Percentiles rank a stretch among this genome's conserved stretches.
Evolutionary conservation across 768 basidiomycete species (phyloP).

Genomic region (Tricholoma terreum): DNA sequence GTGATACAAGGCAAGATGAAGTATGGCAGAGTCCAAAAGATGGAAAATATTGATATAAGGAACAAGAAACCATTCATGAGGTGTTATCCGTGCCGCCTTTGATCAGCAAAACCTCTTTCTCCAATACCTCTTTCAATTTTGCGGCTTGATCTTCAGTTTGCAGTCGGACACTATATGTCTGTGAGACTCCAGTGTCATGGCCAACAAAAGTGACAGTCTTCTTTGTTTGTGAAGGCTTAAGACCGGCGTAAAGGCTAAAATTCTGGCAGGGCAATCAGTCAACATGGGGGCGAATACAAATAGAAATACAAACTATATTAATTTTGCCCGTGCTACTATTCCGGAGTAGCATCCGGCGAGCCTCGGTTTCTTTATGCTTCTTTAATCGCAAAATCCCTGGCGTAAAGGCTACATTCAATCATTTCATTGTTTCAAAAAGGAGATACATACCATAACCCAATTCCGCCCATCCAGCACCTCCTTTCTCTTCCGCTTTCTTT

Average conservation of each 20-base stretch:
- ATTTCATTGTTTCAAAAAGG: background rate
- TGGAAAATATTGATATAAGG: background rate
- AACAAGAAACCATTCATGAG: background rate
- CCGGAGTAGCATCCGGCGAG: constrained; percentile 63
- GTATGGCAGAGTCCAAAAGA: background rate
- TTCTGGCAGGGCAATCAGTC: constrained; percentile 46
- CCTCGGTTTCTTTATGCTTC: constrained; percentile 60
- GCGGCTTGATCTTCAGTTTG: constrained; percentile 56
- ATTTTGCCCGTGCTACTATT: constrained; percentile 77
- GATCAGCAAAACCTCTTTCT: constrained; percentile 57
- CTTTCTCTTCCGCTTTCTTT: constrained; percentile 43
- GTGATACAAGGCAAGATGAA: background rate
- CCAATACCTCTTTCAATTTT: constrained; percentile 56
- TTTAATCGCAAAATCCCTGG: constrained; percentile 70
- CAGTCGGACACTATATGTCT: constrained; percentile 60
- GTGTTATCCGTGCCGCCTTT: constrained; percentile 34
- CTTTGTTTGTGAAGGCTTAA: constrained; percentile 52
- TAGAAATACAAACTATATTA: constrained; percentile 49
- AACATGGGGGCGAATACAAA: background rate
- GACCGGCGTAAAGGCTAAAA: constrained; percentile 60
- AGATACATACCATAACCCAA: constrained; percentile 59
- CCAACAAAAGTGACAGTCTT: constrained; percentile 65
- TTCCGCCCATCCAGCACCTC: constrained; percentile 55
- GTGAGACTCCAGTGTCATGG: constrained; percentile 56
- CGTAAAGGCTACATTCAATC: background rate